A percentile compares a stretch with the other conserved stretches of the same genome.
Conservation (phyloP, 208 protist species). For the Wallacemonas sp. region DNA sequence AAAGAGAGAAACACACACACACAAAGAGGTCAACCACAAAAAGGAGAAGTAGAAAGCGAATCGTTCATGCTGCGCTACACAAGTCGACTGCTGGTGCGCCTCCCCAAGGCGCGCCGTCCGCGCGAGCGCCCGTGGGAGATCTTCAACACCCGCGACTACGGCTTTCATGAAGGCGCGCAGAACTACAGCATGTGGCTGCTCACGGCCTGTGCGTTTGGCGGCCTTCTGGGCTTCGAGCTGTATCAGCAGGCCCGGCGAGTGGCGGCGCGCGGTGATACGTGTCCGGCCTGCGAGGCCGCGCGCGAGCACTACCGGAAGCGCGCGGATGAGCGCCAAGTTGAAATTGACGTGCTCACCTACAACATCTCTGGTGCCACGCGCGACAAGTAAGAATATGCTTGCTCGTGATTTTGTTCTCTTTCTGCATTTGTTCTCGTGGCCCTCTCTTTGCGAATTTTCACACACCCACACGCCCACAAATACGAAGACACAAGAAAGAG, state of each 20-base stretch:
- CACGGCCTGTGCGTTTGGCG: constrained; percentile 28
- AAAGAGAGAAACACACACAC: constrained; percentile 1
- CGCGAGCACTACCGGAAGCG: constrained; percentile 78
- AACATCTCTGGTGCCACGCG: constrained; percentile 4
- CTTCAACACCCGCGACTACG: constrained; percentile 88
- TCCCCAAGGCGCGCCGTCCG: constrained; percentile 79
- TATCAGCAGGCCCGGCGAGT: constrained; percentile 72
- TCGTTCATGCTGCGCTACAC: constrained; percentile 49
- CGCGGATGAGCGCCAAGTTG: constrained; percentile 62
- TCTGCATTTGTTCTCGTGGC: not conserved
- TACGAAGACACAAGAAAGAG: not conserved
- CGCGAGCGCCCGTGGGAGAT: constrained; percentile 89
- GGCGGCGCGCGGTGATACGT: constrained; percentile 76
- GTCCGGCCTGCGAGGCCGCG: constrained; percentile 81
- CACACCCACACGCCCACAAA: not conserved
- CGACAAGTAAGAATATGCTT: not conserved
- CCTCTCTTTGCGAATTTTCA: constrained; percentile 12
- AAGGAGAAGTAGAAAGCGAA: not conserved
- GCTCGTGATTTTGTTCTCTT: constrained; percentile 1
- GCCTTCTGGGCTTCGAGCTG: constrained; percentile 65
- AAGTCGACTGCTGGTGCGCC: constrained; percentile 39
- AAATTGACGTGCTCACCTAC: constrained; percentile 33
- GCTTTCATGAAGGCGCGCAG: constrained; percentile 83
- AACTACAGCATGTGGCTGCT: constrained; percentile 89
- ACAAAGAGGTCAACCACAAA: not conserved